Evolutionary conservation across 768 basidiomycete genomes (phyloP).

Genomic region (Mycena albidolilacea): DNA sequence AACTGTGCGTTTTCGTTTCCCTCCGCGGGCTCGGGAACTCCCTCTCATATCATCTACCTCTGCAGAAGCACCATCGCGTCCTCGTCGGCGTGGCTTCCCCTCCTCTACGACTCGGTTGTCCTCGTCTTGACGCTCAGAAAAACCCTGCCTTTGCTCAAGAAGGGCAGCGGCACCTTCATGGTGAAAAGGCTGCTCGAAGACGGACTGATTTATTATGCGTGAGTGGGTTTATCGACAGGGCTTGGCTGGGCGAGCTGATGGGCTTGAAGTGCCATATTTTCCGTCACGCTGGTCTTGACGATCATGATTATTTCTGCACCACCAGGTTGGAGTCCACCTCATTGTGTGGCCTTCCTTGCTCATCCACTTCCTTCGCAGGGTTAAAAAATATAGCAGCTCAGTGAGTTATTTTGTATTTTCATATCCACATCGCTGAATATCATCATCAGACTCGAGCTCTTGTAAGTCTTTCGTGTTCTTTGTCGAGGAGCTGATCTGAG

Average conservation of each 20-base stretch:
- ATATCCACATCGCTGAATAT: neutral
- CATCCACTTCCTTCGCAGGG: slow-evolving; percentile 39
- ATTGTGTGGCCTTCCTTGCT: neutral
- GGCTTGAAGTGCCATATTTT: slow-evolving; percentile 57
- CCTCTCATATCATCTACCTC: slow-evolving; percentile 31
- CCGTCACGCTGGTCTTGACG: slow-evolving; percentile 59
- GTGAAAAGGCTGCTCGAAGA: slow-evolving; percentile 60
- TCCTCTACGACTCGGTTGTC: slow-evolving; percentile 63
- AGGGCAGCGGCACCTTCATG: slow-evolving; percentile 54
- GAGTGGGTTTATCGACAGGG: neutral
- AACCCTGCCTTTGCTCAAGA: slow-evolving; percentile 54
- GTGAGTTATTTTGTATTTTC: slow-evolving; percentile 47
- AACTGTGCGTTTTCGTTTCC: slow-evolving; percentile 48
- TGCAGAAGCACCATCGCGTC: slow-evolving; percentile 57
- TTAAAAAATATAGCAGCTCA: slow-evolving; percentile 64
- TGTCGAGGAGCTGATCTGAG: neutral
- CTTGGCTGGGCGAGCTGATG: neutral
- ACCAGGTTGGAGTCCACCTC: slow-evolving; percentile 29
- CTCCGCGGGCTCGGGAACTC: neutral
- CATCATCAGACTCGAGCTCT: slow-evolving; percentile 52
- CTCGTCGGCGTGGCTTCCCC: slow-evolving; percentile 66
- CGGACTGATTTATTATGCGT: slow-evolving; percentile 65
- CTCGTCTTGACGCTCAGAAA: slow-evolving; percentile 56
- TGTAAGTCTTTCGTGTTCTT: slow-evolving; percentile 48
- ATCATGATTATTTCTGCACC: slow-evolving; percentile 63